Evolutionary conservation across 805 yeast genomes (phyloP), one percentile per base, ranked within the genome.

Genomic region (Lipomyces spencermartinsiae): DNA sequence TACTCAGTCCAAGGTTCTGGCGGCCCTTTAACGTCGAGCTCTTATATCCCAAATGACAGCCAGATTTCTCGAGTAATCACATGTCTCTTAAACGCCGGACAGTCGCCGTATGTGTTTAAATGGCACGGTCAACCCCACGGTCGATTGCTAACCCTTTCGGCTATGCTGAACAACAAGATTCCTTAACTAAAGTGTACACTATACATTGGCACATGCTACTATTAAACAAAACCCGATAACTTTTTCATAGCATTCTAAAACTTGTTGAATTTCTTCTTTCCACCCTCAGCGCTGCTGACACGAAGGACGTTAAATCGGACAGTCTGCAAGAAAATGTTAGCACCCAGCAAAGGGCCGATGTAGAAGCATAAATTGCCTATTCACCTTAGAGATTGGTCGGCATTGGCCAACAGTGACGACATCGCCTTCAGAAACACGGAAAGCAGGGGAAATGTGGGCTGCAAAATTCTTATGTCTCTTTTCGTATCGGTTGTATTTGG

Each of bases 401-500:
- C 99, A 95, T 88, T 95, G 99, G 84, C 99, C 99, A 84, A 95
- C 98, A 79, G 97, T 93, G 80, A 95, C 99, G 77, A 90, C 87
- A 83, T 95, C 99, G 89, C 99, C 99, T 84, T 93, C 98, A 83
- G 86, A 86, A 79, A 94, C 97, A 87, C 99, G 96, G 98, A 95
- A 95, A 85, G 98, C 98, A 86, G 99, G 99, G 77, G 98, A 94
- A 81, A 95, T 92, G 88, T 95, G 99, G 80, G 97, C 99, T 83
- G 99, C 96, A 75, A 95, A 89, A 90, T 95, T 95, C 95, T 95
- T 95, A 92, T 95, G 99, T 89, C 99, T 93, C 92, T 95, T 95
- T 89, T 95, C 99, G 92, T 93, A 95, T 91, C 99, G 93, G 97
- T 94, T 95, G 89, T 95, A 95, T 90, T 95, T 95, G 85, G 98